Base-by-base conservation (phyloP, 2,329 filamentous ascomycete genomes). In the Trichophyton mentagrophytes region DNA sequence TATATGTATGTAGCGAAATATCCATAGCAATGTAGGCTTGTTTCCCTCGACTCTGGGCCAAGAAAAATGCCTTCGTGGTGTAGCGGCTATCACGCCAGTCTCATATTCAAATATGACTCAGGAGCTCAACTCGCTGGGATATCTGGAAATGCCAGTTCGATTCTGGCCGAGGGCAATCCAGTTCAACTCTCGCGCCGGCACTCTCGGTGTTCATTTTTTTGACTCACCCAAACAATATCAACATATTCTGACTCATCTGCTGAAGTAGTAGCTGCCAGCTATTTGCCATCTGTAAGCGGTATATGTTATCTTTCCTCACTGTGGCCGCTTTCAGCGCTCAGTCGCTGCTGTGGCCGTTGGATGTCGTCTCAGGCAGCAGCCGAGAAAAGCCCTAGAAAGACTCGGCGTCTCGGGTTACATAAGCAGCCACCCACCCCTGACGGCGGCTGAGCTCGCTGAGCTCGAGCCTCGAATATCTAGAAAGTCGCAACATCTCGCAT, bases 21-120 rank as follows among this genome's bases (percentile, higher is more conserved):
- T n/a, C 51, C 30, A 55, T 27, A 55, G 17, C 30, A 55, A 36
- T 33, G n/a, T 17, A 15, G n/a, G 17, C 51, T 55, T 15, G 20
- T 7, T 13, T 55, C 22, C 51, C n/a, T 3, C 51, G 27, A 17
- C 11, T 7, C 46, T 13, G 17, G 30, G 51, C 51, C 15, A 55
- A 55, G 33, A 15, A 27, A 9, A 55, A 27, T 13, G 51, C 51
- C 51, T 55, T 55, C 51, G 51, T 55, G 51, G 51, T 55, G 51
- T 55, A 55, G 51, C n/a, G 51, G 51, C n/a, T 55, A 55, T 55
- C 51, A 55, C 51, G 51, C 51, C 51, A 55, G 51, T 55, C 51
- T 55, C 51, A 55, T 55, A 55, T 17, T 7, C 33, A 55, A 33
- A 17, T 55, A 55, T 55, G 51, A 55, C 51, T 36, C 51, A n/a